These are phyloP conservation scores for Ogataea nitratoaversa DNA, from an alignment of 805 yeast species.

Conservation along the genomic window DNA sequence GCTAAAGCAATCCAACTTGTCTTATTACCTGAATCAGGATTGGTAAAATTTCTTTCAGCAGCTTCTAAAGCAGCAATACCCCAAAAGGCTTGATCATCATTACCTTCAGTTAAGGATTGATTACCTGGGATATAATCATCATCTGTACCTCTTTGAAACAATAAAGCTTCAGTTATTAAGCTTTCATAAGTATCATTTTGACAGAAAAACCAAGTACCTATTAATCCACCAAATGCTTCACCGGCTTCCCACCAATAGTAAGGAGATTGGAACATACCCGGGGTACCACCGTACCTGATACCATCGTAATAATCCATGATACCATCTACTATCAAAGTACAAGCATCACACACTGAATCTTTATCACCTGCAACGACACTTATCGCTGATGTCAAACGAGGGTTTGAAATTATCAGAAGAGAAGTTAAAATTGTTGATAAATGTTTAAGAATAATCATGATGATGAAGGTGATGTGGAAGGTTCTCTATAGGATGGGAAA, in stretches of 20 bases:
- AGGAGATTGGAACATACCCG: slow-evolving; percentile 69
- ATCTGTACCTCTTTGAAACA: slow-evolving; percentile 69
- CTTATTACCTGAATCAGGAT: slow-evolving; percentile 48
- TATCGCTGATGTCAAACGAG: slow-evolving; percentile 1
- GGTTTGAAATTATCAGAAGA: neutral
- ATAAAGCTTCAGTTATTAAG: slow-evolving; percentile 54
- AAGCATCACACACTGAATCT: slow-evolving; percentile 40
- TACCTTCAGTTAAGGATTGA: slow-evolving; percentile 91
- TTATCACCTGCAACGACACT: slow-evolving; percentile 17
- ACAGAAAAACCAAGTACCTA: slow-evolving; percentile 73
- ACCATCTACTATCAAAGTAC: slow-evolving; percentile 62
- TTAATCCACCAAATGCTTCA: slow-evolving; percentile 84
- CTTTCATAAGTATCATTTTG: slow-evolving; percentile 65
- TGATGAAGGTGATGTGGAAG: too few relatives aligned
- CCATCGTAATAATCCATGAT: slow-evolving; percentile 81
- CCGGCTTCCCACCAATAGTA: slow-evolving; percentile 99
- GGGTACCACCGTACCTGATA: slow-evolving; percentile 54
- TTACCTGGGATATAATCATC: slow-evolving; percentile 81
- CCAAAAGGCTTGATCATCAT: slow-evolving; percentile 98
- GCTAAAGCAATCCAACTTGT: slow-evolving; percentile 82
- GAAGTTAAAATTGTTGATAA: neutral
- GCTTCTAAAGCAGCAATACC: slow-evolving; percentile 91
- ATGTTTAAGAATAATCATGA: neutral
- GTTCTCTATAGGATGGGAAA: too few relatives aligned
- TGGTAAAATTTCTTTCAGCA: slow-evolving; percentile 80